Conservation (phyloP, 192 early-diverging fungal genomes). For the Mortierella claussenii region DNA sequence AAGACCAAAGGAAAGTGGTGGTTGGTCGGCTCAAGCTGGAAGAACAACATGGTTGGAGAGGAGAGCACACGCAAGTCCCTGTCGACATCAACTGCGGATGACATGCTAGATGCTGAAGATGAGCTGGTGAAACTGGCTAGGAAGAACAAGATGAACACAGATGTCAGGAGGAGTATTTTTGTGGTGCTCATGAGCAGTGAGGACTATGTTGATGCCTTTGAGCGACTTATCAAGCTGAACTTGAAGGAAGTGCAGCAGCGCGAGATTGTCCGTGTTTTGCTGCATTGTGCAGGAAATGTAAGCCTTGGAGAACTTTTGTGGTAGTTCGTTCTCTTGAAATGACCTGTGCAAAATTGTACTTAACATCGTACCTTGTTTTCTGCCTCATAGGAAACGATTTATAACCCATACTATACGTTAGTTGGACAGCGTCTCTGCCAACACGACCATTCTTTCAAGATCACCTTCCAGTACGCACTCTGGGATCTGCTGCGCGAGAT, state of each 20-base stretch:
- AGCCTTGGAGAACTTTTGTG: too few species aligned
- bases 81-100: slow-evolving; percentile 46
- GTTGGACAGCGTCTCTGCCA: slow-evolving; percentile 85
- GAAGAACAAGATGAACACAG: slow-evolving; percentile 97
- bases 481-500: slow-evolving; percentile 95
- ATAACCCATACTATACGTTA: slow-evolving; percentile 95
- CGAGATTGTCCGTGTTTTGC: slow-evolving; percentile 91
- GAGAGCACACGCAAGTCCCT: slow-evolving; percentile 43
- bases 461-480: slow-evolving; percentile 94
- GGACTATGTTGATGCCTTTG: slow-evolving; percentile 95
- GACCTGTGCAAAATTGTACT: too few species aligned
- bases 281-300: slow-evolving; percentile 90
- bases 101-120: slow-evolving; percentile 59
- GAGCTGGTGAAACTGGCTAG: slow-evolving; percentile 83
- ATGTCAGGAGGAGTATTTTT: slow-evolving; percentile 92
- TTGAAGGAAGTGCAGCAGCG: slow-evolving; percentile 94
- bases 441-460: slow-evolving; percentile 79
- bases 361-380: slow-evolving; percentile 4
- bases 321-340: too few species aligned
- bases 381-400: slow-evolving; percentile 74
- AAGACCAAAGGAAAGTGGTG: slow-evolving; percentile 95
- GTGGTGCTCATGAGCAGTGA: slow-evolving; percentile 91
- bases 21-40: slow-evolving; percentile 96
- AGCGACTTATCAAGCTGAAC: slow-evolving; percentile 83
- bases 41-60: slow-evolving; percentile 71